A percentile compares a stretch with the other conserved stretches of the same genome.
Evolutionary conservation across 208 protist genomes (phyloP).

Genomic region (Acanthamoeba quina): DNA sequence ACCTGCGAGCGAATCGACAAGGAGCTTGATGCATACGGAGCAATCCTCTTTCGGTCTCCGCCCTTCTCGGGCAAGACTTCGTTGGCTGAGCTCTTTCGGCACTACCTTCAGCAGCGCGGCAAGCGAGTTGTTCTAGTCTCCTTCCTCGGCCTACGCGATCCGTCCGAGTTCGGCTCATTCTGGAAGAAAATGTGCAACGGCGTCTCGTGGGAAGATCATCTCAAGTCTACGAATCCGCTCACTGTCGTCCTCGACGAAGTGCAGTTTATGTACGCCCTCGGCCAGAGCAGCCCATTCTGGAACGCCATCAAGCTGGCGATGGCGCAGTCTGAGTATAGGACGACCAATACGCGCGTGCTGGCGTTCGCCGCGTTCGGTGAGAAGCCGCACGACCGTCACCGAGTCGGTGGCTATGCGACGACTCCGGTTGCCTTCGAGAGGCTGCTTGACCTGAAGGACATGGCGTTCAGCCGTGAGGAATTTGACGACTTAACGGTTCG

Average conservation of each 20-base stretch:
- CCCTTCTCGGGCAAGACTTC: constrained; percentile 25
- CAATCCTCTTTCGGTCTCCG: not conserved
- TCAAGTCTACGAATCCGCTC: not conserved
- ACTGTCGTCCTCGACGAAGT: constrained; percentile 13
- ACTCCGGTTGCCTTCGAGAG: not conserved
- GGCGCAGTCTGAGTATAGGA: not conserved
- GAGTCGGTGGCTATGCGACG: not conserved
- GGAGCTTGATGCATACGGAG: not conserved
- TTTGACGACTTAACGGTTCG: too few species aligned
- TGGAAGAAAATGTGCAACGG: not conserved
- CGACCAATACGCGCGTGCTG: not conserved
- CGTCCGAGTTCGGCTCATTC: not conserved
- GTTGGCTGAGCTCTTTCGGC: not conserved
- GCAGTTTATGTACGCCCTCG: not conserved
- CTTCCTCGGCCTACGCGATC: not conserved
- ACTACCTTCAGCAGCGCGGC: not conserved
- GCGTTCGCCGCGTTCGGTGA: not conserved
- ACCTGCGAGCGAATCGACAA: not conserved
- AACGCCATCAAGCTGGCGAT: not conserved
- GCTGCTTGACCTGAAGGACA: too few species aligned
- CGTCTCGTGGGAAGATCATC: not conserved
- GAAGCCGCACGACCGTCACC: not conserved
- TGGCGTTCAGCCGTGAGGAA: too few species aligned
- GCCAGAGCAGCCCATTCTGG: not conserved
- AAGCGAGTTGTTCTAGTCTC: not conserved